A percentile compares a stretch with the other conserved stretches of the same genome.
phyloP scores from a whole-genome alignment of 352 stramenopile species.

The Phytopythium chamaehyphon region DNA sequence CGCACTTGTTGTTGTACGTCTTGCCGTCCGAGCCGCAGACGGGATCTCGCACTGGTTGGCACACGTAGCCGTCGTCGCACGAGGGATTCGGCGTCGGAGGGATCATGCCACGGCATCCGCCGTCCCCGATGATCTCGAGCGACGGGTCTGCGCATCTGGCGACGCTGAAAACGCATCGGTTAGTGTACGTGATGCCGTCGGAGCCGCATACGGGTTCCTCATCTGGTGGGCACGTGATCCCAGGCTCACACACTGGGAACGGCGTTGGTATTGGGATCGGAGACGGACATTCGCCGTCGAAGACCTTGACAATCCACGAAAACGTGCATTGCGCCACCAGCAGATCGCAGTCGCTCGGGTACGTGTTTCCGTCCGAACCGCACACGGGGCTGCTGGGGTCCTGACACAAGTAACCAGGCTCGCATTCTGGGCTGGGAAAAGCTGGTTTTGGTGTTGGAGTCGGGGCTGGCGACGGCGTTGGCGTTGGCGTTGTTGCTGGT shows the following conservation, averaged over 20 bases:
- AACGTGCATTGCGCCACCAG: slow-evolving; percentile 26
- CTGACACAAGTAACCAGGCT: not conserved
- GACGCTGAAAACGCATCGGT: slow-evolving; percentile 24
- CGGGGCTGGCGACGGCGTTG: not conserved
- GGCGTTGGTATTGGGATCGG: not conserved
- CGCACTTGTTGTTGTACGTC: slow-evolving; percentile 51
- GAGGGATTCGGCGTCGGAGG: too few relatives aligned
- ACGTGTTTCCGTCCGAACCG: slow-evolving; percentile 47
- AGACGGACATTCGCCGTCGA: slow-evolving; percentile 2
- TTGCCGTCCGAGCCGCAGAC: slow-evolving; percentile 34
- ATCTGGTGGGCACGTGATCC: too few relatives aligned
- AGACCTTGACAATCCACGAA: slow-evolving; percentile 24
- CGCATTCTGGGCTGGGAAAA: too few relatives aligned
- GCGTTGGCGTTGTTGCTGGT: too few relatives aligned
- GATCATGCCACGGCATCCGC: slow-evolving; percentile 9
- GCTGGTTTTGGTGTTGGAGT: not conserved
- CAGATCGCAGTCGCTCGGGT: slow-evolving; percentile 43
- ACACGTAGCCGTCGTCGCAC: slow-evolving; percentile 7
- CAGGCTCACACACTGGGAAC: too few relatives aligned
- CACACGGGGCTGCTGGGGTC: slow-evolving; percentile 11
- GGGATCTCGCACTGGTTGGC: slow-evolving; percentile 25
- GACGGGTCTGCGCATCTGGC: slow-evolving; percentile 16
- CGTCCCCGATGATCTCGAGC: slow-evolving; percentile 10
- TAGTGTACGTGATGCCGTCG: slow-evolving; percentile 35
- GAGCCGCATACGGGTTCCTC: slow-evolving; percentile 29